Conservation (phyloP, 2,329 filamentous ascomycete genomes). For the Ceratocystis diversiconidia region DNA sequence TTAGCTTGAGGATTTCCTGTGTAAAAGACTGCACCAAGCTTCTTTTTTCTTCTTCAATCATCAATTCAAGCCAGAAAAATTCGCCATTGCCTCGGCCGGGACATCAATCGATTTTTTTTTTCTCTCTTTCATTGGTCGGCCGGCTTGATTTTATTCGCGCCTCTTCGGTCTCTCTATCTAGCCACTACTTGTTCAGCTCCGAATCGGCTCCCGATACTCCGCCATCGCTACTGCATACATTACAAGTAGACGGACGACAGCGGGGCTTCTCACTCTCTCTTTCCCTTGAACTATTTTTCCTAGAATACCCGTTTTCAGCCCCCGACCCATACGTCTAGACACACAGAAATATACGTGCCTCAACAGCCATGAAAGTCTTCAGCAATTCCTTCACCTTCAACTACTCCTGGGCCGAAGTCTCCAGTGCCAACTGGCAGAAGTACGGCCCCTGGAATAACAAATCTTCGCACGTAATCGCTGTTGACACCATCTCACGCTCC, state of each 20-base stretch:
- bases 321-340: background rate
- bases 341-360: conserved; percentile 18
- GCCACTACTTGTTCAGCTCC: background rate
- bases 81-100: too few species aligned
- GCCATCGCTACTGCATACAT: background rate
- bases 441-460: conserved; percentile 99
- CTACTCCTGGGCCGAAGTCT: conserved; percentile 98
- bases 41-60: background rate
- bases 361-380: conserved; percentile 75
- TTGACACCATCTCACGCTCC: conserved; percentile 71
- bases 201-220: background rate
- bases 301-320: background rate
- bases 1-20: background rate
- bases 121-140: background rate
- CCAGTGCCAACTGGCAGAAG: conserved; percentile 94
- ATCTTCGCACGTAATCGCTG: conserved; percentile 88
- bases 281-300: background rate
- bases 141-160: too few species aligned
- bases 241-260: background rate
- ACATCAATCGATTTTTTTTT: too few species aligned
- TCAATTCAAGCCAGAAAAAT: background rate
- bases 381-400: conserved; percentile 79
- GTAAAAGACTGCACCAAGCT: background rate
- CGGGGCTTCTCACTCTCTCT: background rate
- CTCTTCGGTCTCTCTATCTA: too few species aligned